A percentile compares a stretch with the other conserved stretches of the same genome.
phyloP scores from a whole-genome alignment of 345 rosid genomes.

The Citrus australasica region DNA sequence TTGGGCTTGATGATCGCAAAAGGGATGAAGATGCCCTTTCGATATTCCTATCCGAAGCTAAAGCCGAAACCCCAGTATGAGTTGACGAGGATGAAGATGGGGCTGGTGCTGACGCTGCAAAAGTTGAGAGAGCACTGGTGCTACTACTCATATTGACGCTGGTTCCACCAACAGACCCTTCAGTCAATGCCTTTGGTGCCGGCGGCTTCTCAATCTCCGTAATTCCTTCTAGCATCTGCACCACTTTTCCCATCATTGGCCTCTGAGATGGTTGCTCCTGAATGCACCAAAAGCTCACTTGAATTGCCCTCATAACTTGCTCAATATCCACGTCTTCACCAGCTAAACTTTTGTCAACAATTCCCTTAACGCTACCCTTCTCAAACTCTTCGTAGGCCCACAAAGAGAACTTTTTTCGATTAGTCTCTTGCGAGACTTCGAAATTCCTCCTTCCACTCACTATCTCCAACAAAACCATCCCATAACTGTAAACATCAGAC shows the following conservation, averaged over 20 bases:
- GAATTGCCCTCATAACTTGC: slow-evolving; percentile 42
- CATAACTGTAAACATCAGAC: slow-evolving; percentile 63
- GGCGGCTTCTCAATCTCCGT: slow-evolving; percentile 46
- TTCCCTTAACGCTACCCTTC: slow-evolving; percentile 26
- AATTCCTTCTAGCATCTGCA: slow-evolving; percentile 60
- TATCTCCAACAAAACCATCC: slow-evolving; percentile 57
- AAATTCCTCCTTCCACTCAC: slow-evolving; percentile 44
- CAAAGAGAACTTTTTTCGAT: slow-evolving; percentile 42
- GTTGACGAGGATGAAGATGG: slow-evolving; percentile 32
- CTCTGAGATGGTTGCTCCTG: slow-evolving; percentile 54
- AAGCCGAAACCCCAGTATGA: slow-evolving; percentile 18
- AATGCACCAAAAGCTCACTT: slow-evolving; percentile 54
- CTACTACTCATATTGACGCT: slow-evolving; percentile 30
- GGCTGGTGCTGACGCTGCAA: slow-evolving; percentile 28
- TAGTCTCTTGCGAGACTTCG: slow-evolving; percentile 40
- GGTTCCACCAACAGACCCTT: slow-evolving; percentile 29
- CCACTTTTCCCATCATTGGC: slow-evolving; percentile 56
- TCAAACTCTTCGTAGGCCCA: slow-evolving; percentile 71
- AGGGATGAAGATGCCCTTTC: slow-evolving; percentile 25
- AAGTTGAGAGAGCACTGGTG: slow-evolving; percentile 21
- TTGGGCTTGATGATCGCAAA: neutral
- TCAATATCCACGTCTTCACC: slow-evolving; percentile 32
- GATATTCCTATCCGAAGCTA: slow-evolving; percentile 13
- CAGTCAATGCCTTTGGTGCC: slow-evolving; percentile 35
- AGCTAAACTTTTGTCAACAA: slow-evolving; percentile 41